phyloP scores from a whole-genome alignment of 108 stramenopile species.

The Tribonema minus region DNA sequence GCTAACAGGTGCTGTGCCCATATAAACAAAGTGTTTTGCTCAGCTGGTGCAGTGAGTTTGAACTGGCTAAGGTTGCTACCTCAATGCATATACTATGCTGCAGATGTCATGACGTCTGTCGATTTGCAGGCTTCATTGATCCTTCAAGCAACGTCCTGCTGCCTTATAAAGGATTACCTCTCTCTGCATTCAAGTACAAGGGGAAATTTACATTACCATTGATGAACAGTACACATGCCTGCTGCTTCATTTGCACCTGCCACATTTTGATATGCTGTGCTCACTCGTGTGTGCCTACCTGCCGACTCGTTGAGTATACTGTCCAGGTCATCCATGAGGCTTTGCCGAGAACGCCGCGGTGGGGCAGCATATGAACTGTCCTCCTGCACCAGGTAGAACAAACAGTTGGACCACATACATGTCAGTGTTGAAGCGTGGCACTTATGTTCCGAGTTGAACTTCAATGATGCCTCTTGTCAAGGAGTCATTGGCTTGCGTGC shows the following conservation, averaged over 20 bases:
- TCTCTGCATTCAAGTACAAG: not conserved
- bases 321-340: not conserved
- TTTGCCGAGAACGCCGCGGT: not conserved
- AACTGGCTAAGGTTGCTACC: too few relatives aligned
- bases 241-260: too few relatives aligned
- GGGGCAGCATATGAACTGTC: not conserved
- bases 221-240: too few relatives aligned
- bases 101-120: too few relatives aligned
- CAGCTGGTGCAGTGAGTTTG: too few relatives aligned
- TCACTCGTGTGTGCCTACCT: not conserved
- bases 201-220: not conserved
- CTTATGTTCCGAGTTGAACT: not conserved
- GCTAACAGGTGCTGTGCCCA: too few relatives aligned
- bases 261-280: not conserved
- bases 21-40: too few relatives aligned
- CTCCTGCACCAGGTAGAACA: not conserved
- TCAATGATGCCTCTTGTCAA: not conserved
- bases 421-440: not conserved
- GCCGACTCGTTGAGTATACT: not conserved
- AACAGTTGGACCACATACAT: not conserved
- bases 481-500: not conserved
- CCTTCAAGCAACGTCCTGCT: not conserved
- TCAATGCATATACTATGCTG: too few relatives aligned
- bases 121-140: too few relatives aligned
- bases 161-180: not conserved